phyloP scores from a whole-genome alignment of 1,139 yeast species.

The Pichia sp. region DNA sequence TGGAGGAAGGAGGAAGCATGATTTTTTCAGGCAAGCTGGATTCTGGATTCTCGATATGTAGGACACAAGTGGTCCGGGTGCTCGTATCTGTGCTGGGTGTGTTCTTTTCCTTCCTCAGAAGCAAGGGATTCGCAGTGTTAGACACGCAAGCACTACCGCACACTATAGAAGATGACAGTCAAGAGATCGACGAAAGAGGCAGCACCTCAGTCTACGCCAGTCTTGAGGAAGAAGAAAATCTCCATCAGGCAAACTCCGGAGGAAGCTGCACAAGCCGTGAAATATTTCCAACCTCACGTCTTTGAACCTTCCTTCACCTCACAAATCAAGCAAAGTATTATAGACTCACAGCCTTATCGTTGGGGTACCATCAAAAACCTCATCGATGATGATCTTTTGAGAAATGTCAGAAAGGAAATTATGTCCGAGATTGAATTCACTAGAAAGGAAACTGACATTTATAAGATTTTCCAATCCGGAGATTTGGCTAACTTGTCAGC shows the following conservation, averaged over 20 bases:
- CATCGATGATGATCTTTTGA: conserved; percentile 66
- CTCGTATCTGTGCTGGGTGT: too few species aligned
- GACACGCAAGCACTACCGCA: too few species aligned
- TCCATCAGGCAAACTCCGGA: conserved; percentile 27
- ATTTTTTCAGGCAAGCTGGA: too few species aligned
- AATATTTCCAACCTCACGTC: conserved; percentile 47
- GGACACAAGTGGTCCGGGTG: too few species aligned
- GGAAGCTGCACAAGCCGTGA: conserved; percentile 30
- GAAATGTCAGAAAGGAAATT: conserved; percentile 80
- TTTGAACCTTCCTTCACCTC: conserved; percentile 42
- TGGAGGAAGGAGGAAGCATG: too few species aligned
- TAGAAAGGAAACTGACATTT: conserved; percentile 92
- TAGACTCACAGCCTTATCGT: conserved; percentile 64
- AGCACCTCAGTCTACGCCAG: too few species aligned
- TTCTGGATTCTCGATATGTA: too few species aligned
- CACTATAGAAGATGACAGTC: too few species aligned
- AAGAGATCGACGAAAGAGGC: too few species aligned
- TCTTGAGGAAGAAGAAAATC: conserved; percentile 18
- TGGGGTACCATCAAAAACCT: conserved; percentile 82
- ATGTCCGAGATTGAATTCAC: conserved; percentile 81
- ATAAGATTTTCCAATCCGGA: conserved; percentile 91
- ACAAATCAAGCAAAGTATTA: conserved; percentile 34
- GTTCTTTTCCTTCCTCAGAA: too few species aligned
- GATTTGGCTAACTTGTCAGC: conserved; percentile 93
- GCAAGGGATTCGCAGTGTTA: too few species aligned